These are phyloP conservation scores for Monilinia laxa DNA, from an alignment of 2,329 filamentous ascomycete species.

Conservation along the genomic window DNA sequence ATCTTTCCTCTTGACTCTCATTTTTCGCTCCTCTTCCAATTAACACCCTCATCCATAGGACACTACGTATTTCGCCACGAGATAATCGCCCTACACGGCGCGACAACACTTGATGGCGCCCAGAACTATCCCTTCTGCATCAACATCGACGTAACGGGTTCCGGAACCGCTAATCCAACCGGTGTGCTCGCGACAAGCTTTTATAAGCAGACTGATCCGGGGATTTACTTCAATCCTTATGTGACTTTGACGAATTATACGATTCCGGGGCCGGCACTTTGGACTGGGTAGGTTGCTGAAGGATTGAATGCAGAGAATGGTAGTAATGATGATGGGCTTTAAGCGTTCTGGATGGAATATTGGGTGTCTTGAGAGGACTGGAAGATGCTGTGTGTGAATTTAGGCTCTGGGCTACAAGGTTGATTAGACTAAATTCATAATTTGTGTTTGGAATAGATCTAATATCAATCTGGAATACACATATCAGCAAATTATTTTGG, in stretches of 20 bases:
- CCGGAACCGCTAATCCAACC: conserved; percentile 42
- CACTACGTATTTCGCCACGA: conserved; percentile 57
- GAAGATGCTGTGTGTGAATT: background rate
- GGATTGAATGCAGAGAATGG: background rate
- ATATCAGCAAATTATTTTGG: too few species aligned
- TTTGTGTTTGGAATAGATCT: background rate
- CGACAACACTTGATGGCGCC: conserved; percentile 44
- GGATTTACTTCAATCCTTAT: conserved; percentile 46
- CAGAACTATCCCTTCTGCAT: conserved; percentile 52
- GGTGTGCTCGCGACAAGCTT: conserved; percentile 43
- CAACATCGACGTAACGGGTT: conserved; percentile 48
- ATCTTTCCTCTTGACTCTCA: conserved; percentile 40
- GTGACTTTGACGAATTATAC: conserved; percentile 35
- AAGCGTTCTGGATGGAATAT: background rate
- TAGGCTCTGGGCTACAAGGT: background rate
- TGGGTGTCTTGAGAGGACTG: too few species aligned
- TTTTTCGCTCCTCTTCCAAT: too few species aligned
- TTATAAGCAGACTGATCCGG: conserved; percentile 45
- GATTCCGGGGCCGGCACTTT: conserved; percentile 12
- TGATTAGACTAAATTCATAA: too few species aligned
- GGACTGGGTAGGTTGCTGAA: background rate
- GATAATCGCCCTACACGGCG: conserved; percentile 40
- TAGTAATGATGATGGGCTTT: background rate
- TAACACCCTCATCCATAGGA: conserved; percentile 45
- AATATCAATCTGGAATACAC: background rate